phyloP scores from a whole-genome alignment of 2,329 filamentous ascomycete species.

The Cercospora nicotianae region DNA sequence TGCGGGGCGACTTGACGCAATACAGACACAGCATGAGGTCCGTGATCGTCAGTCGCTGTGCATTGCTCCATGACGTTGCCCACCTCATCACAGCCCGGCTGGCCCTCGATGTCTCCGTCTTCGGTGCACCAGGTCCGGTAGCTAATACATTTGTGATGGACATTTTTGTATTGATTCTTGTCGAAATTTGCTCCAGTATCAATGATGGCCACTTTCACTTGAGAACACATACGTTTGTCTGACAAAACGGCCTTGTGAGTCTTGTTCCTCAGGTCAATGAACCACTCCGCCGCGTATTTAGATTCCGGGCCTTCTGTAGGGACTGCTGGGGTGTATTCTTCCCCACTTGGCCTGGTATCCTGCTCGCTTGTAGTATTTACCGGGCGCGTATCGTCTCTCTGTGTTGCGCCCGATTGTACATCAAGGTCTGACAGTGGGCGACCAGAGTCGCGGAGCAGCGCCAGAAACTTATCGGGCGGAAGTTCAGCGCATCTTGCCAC shows the following conservation, averaged over 20 bases:
- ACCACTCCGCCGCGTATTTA: background rate
- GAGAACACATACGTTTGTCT: background rate
- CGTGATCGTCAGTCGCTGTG: background rate
- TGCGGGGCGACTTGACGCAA: background rate
- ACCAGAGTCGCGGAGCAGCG: background rate
- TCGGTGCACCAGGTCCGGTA: background rate
- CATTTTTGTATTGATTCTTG: background rate
- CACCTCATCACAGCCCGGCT: background rate
- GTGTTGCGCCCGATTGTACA: background rate
- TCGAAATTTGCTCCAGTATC: conserved; percentile 2
- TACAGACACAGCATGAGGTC: background rate
- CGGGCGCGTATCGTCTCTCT: background rate
- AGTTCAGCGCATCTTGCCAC: background rate
- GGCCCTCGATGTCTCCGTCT: background rate
- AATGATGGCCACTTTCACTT: background rate
- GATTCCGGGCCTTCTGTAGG: background rate
- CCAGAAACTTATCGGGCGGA: background rate
- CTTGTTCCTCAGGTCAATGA: background rate
- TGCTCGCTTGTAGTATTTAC: background rate
- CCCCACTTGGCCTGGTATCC: background rate
- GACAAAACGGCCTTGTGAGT: background rate
- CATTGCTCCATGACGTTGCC: background rate
- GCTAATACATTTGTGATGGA: background rate
- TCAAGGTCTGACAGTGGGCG: background rate
- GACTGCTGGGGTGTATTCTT: background rate